Evolutionary conservation across 176 grass and related monocot genomes (phyloP), one percentile per base, ranked within the genome.

Genomic region (Oryza punctata): DNA sequence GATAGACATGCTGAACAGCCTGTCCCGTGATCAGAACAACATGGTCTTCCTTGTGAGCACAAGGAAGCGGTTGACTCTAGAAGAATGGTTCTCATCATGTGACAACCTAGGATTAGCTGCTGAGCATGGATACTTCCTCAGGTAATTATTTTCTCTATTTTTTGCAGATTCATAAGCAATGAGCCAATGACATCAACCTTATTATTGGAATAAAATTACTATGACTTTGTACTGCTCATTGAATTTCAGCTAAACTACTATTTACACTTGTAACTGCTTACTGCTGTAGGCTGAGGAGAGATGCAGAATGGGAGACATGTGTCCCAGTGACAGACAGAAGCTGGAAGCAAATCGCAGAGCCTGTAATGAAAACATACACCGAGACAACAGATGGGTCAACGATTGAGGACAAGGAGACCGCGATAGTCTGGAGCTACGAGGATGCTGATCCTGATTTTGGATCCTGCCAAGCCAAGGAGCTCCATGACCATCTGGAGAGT

Each of bases 271-370:
- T 61, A 61, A 61, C n/a, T 30, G 44, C 67, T 61, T 24, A 61
- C n/a, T 30, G 44, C 67, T 85, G 69, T 80, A 97, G 95, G 79
- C 67, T 83, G 54, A 89, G 82, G 60, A 84, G 87, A 78, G 88
- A 94, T 72, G 81, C 84, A 28, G 92, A 97, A 38, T 97, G 95
- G 95, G 85, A 91, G 71, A 91, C 84, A 11, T 86, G 92, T 18
- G 74, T 81, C 35, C 78, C 67, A 5, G 81, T 61, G 38, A 69
- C 85, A 54, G 92, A 97, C 68, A 85, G 65, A 76, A 94, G 88
- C 78, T 97, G 95, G 95, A 97, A 97, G 85, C 95, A 97, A 69
- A 94, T 94, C 49, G 95, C 85, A 15, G 88, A 97, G 45, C 95
- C 95, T 26, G 95, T 97, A 46, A 97, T 97, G 95, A 89, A 54